Evolutionary conservation across 2,329 filamentous ascomycete genomes (phyloP).

Genomic region (Nigrospora sphaerica): DNA sequence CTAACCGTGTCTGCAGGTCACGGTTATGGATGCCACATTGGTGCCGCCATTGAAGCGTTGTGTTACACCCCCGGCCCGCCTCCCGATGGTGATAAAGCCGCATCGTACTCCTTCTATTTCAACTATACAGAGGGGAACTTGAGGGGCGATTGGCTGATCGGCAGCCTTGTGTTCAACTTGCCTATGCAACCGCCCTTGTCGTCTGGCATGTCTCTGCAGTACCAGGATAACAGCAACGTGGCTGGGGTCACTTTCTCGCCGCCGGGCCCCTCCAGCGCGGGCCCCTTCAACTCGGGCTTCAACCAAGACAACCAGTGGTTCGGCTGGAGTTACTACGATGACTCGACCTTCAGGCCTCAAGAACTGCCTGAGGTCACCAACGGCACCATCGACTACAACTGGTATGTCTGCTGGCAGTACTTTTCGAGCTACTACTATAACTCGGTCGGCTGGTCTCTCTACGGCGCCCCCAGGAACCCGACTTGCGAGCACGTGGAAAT

Average conservation of each 20-base stretch:
- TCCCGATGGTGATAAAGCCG: slow-evolving; percentile 2
- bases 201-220: slow-evolving; percentile 14
- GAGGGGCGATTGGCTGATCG: slow-evolving; percentile 11
- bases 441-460: slow-evolving; percentile 21
- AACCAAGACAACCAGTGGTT: slow-evolving; percentile 18
- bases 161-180: slow-evolving; percentile 22
- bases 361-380: background rate
- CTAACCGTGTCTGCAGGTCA: slow-evolving; percentile 12
- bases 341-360: slow-evolving; percentile 7
- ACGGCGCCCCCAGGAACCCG: slow-evolving; percentile 23
- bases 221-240: slow-evolving; percentile 19
- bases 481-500: slow-evolving; percentile 26
- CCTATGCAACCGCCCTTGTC: slow-evolving; percentile 10
- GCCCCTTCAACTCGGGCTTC: slow-evolving; percentile 20
- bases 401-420: slow-evolving; percentile 26
- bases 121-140: slow-evolving; percentile 18
- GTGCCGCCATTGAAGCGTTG: slow-evolving; percentile 25
- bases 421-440: slow-evolving; percentile 25
- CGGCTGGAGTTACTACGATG: slow-evolving; percentile 21
- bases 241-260: slow-evolving; percentile 17
- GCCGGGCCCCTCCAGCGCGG: slow-evolving; percentile 5
- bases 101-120: slow-evolving; percentile 22
- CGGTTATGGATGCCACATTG: slow-evolving; percentile 23
- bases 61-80: slow-evolving; percentile 15
- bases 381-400: slow-evolving; percentile 19